Conservation (phyloP, 768 basidiomycete species). For the Podaxis sp. region DNA sequence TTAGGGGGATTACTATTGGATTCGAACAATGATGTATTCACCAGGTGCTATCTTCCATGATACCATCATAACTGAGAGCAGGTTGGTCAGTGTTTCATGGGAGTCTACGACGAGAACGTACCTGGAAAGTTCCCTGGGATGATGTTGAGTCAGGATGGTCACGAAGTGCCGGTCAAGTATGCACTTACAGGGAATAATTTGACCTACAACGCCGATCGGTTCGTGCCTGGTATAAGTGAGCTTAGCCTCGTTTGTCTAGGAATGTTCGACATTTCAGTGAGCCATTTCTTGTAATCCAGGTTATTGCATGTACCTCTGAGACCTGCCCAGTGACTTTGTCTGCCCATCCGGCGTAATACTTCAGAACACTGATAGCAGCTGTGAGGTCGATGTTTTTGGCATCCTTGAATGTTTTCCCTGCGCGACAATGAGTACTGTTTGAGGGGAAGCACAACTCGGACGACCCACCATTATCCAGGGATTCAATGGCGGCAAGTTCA, state of each 20-base stretch:
- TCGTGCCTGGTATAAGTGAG: slow-evolving; percentile 71
- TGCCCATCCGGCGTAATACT: slow-evolving; percentile 91
- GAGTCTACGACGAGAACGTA: slow-evolving; percentile 15
- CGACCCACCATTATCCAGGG: slow-evolving; percentile 60
- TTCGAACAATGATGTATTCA: too few species aligned
- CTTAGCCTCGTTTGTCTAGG: slow-evolving; percentile 51
- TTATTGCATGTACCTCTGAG: slow-evolving; percentile 49
- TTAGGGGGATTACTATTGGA: slow-evolving; percentile 54
- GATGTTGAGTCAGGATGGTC: slow-evolving; percentile 39
- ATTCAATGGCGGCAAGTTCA: slow-evolving; percentile 71
- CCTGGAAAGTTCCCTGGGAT: slow-evolving; percentile 63
- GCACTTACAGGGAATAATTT: background rate
- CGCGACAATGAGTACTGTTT: background rate
- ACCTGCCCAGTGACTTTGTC: slow-evolving; percentile 81
- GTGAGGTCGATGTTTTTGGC: slow-evolving; percentile 51
- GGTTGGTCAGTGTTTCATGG: too few species aligned
- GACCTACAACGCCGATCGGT: slow-evolving; percentile 52
- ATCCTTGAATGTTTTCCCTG: slow-evolving; percentile 40
- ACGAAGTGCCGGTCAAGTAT: background rate
- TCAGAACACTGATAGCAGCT: slow-evolving; percentile 47
- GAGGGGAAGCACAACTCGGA: background rate
- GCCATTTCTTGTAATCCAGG: background rate
- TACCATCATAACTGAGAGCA: slow-evolving; percentile 38
- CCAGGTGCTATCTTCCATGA: slow-evolving; percentile 67
- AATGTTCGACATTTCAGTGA: background rate